Evolutionary conservation across 306 rosid genomes (phyloP), one percentile per base, ranked within the genome.

Genomic region (Cicer chorassanicum): DNA sequence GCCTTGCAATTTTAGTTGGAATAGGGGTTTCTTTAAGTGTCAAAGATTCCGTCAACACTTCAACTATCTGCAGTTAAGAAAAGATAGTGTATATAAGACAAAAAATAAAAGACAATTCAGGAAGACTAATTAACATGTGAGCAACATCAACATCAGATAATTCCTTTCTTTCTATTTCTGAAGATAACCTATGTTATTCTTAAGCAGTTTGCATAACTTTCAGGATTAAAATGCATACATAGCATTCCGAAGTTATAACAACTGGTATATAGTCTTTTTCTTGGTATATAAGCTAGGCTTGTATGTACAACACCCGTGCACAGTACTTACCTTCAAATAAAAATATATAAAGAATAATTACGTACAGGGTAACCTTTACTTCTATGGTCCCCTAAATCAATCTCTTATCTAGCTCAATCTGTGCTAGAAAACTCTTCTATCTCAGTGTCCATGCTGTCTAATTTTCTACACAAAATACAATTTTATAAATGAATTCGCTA

Each of bases 1-100:
- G 93, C 84, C 99, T 90, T 70, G 99, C 99, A 82, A 92, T 95
- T 92, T 95, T 95, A 75, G 99, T 92, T 21, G 99, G 97, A 82
- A 95, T 95, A 44, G 91, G 98, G 54, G 99, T 95, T 87, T 95
- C 99, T 83, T 89, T 92, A 65, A 95, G 99, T 65, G 98, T 95
- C 90, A 95, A 87, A 51, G 99, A 95, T 81, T 95, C 99, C 13
- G 99, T 95, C 70, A 95, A 82, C 76, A 95, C 98, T 83, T 95
- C 99, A 50, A 95, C 99, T 79, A 95, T 87, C 99, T 95, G 93
- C 87, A 84, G 79, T 79, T 18, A 53, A 74, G 62, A 68, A 81
- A 48, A 69, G 8, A 57, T 56, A 43, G 77, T 38, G 77, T 46
- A 64, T 45, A 48, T 39, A 45, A 36, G 70, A 44, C 45, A 68